Percentiles rank a stretch among this genome's conserved stretches.
These are phyloP conservation scores for Prunus kanzakura DNA, from an alignment of 306 rosid species.

Conservation along the genomic window DNA sequence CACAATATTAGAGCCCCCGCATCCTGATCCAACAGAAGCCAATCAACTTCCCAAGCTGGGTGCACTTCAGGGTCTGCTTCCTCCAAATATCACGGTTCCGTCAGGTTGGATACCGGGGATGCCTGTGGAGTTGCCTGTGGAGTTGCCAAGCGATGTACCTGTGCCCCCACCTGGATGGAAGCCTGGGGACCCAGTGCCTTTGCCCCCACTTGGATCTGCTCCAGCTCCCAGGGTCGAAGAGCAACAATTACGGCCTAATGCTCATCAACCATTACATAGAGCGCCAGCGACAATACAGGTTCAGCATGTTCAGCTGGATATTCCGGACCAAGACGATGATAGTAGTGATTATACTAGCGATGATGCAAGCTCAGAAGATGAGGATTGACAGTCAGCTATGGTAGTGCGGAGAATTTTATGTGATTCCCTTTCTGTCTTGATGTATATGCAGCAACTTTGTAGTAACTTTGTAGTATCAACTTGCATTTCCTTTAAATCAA, in stretches of 20 bases:
- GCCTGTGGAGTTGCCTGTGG: constrained; percentile 88
- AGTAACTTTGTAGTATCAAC: not conserved
- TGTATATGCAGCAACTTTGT: not conserved
- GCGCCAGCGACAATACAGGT: constrained; percentile 79
- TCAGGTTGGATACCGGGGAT: constrained; percentile 97
- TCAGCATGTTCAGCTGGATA: constrained; percentile 81
- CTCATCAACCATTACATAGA: constrained; percentile 50
- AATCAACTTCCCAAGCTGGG: constrained; percentile 52
- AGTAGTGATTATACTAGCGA: constrained; percentile 88
- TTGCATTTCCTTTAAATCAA: not conserved
- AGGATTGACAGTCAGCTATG: constrained; percentile 40
- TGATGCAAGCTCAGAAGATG: constrained; percentile 80
- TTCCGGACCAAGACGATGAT: constrained; percentile 72
- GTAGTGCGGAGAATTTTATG: not conserved
- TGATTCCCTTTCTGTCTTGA: not conserved
- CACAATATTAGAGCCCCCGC: constrained; percentile 60
- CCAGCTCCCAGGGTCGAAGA: constrained; percentile 59
- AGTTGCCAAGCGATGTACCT: constrained; percentile 66
- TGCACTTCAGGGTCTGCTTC: constrained; percentile 68
- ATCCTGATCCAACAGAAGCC: constrained; percentile 35
- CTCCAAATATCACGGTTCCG: constrained; percentile 69
- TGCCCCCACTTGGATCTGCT: constrained; percentile 65
- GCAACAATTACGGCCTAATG: constrained; percentile 45
- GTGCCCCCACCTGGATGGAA: constrained; percentile 97
- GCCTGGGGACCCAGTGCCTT: constrained; percentile 89